These are phyloP conservation scores for Crithidia thermophila DNA, from an alignment of 208 protist species.

Conservation along the genomic window DNA sequence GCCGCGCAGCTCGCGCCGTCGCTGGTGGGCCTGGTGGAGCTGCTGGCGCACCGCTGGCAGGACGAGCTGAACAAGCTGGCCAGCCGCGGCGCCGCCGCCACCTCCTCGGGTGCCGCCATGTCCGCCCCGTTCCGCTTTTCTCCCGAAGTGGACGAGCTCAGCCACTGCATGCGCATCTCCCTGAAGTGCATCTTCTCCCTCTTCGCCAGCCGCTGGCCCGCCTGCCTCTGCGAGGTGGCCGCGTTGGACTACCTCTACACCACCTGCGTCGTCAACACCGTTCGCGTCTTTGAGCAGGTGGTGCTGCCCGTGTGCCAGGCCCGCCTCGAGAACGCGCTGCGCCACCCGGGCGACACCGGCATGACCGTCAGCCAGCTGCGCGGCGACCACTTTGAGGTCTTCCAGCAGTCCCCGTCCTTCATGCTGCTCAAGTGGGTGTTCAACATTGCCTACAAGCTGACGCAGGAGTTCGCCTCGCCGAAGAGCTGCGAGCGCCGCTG, in stretches of 20 bases:
- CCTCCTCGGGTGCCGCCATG: conserved; percentile 13
- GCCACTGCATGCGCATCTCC: conserved; percentile 73
- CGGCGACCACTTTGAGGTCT: conserved; percentile 62
- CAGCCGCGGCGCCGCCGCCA: conserved; percentile 8
- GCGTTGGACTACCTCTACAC: conserved; percentile 56
- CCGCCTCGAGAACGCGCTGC: conserved; percentile 34
- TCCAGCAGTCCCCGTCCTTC: conserved; percentile 67
- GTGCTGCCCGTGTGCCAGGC: conserved; percentile 52
- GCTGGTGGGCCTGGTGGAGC: conserved; percentile 51
- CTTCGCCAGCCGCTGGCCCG: conserved; percentile 54
- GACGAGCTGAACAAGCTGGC: conserved; percentile 32
- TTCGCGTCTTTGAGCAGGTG: conserved; percentile 37
- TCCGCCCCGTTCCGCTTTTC: conserved; percentile 21
- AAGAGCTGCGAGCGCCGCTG: conserved; percentile 68
- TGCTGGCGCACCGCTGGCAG: conserved; percentile 49
- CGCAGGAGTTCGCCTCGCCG: conserved; percentile 63
- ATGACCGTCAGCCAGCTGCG: conserved; percentile 36
- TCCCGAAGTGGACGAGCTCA: conserved; percentile 50
- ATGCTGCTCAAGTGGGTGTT: conserved; percentile 66
- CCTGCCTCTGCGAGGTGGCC: conserved; percentile 58
- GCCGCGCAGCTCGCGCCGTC: conserved; percentile 38
- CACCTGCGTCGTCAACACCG: conserved; percentile 40
- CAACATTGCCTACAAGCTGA: conserved; percentile 51
- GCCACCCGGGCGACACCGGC: conserved; percentile 25
- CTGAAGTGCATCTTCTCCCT: conserved; percentile 77